These are phyloP conservation scores for Agrocybe pediades DNA, from an alignment of 768 basidiomycete genomes.

Conservation along the genomic window DNA sequence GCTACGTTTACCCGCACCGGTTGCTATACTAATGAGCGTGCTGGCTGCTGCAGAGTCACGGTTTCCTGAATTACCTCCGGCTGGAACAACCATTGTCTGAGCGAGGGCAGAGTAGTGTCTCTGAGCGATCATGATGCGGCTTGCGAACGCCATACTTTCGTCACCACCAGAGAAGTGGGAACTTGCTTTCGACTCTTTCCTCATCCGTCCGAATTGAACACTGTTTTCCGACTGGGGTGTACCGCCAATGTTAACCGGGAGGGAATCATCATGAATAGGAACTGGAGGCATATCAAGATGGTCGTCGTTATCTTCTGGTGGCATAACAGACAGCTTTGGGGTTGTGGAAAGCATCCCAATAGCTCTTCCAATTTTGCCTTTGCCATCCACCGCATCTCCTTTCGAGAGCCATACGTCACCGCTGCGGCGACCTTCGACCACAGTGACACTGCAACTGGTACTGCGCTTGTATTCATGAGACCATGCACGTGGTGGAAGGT, in stretches of 20 bases:
- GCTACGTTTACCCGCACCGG: constrained; percentile 32
- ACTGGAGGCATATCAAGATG: constrained; percentile 59
- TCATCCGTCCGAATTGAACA: constrained; percentile 55
- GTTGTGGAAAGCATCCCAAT: constrained; percentile 62
- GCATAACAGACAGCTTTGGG: constrained; percentile 71
- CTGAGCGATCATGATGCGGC: constrained; percentile 71
- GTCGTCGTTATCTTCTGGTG: constrained; percentile 50
- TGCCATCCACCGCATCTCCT: constrained; percentile 72
- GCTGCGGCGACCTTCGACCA: constrained; percentile 70
- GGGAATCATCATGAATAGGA: constrained; percentile 55
- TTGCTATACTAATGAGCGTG: constrained; percentile 34
- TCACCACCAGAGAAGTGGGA: constrained; percentile 54
- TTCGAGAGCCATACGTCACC: constrained; percentile 76
- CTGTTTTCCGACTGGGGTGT: constrained; percentile 60
- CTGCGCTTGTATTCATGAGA: constrained; percentile 66
- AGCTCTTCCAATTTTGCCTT: constrained; percentile 60
- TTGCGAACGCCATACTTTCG: constrained; percentile 51
- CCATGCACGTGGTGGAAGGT: constrained; percentile 41
- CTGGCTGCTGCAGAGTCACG: constrained; percentile 31
- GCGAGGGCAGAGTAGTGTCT: constrained; percentile 73
- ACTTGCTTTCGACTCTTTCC: constrained; percentile 56
- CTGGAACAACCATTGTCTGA: constrained; percentile 58
- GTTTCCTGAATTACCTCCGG: constrained; percentile 32
- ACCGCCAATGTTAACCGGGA: constrained; percentile 43
- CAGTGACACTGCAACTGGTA: constrained; percentile 61